These are phyloP conservation scores for Tubosaeta brunneosetosa DNA, from an alignment of 768 basidiomycete species.

Conservation along the genomic window DNA sequence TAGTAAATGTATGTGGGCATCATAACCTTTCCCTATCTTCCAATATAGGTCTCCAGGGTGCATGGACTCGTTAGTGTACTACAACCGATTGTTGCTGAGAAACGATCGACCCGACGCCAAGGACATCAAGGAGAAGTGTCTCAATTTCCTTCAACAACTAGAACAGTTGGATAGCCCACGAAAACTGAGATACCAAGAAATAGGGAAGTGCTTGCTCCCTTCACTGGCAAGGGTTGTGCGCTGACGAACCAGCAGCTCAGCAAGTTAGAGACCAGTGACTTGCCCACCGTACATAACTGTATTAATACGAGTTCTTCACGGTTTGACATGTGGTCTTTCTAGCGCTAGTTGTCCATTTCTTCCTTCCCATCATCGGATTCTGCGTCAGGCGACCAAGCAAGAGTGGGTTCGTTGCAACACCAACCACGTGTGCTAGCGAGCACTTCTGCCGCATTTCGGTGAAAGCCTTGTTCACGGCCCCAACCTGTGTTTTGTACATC, in stretches of 20 bases:
- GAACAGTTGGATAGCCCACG: constrained; percentile 62
- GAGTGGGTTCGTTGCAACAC: too few relatives aligned
- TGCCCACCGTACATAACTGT: constrained; percentile 1
- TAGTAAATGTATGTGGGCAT: constrained; percentile 69
- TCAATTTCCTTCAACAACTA: constrained; percentile 51
- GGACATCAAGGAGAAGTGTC: constrained; percentile 43
- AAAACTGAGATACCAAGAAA: constrained; percentile 60
- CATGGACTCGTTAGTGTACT: constrained; percentile 86
- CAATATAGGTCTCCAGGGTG: constrained; percentile 59
- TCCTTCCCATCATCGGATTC: too few relatives aligned
- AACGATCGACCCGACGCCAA: constrained; percentile 39
- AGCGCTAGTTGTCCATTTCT: too few relatives aligned
- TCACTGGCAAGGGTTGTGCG: neutral
- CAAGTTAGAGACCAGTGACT: constrained; percentile 10
- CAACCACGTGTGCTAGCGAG: too few relatives aligned
- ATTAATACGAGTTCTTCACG: too few relatives aligned
- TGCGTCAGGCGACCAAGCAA: too few relatives aligned
- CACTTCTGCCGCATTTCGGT: too few relatives aligned
- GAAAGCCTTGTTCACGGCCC: too few relatives aligned
- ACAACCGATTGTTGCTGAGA: constrained; percentile 64
- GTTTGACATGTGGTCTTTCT: too few relatives aligned
- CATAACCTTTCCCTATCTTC: neutral
- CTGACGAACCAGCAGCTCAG: constrained; percentile 16
- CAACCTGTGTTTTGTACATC: too few relatives aligned
- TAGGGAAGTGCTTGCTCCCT: constrained; percentile 39